Evolutionary conservation across 441 rosid genomes (phyloP).

Genomic region (Mallotus japonicus): DNA sequence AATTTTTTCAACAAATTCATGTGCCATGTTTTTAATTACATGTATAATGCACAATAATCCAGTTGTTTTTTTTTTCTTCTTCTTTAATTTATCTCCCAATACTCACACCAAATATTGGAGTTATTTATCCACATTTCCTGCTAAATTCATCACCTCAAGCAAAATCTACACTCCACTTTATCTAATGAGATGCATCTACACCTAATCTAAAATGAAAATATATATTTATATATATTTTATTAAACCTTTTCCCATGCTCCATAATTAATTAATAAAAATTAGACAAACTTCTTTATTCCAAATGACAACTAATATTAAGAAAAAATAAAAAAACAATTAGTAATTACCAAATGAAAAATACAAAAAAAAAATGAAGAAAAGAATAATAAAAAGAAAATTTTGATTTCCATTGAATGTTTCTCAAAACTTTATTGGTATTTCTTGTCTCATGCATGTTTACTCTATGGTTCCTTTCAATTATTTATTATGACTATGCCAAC

Average conservation of each 20-base stretch:
- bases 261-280: background rate
- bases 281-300: background rate
- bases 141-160: background rate
- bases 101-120: background rate
- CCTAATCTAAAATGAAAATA: conserved; percentile 8
- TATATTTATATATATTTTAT: background rate
- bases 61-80: background rate
- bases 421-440: conserved; percentile 7
- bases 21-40: conserved; percentile 24
- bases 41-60: conserved; percentile 13
- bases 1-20: conserved; percentile 28
- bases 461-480: conserved; percentile 18
- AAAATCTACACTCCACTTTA: background rate
- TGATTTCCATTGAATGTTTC: background rate
- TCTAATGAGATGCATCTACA: background rate
- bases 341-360: conserved; percentile 9
- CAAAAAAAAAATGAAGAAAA: background rate
- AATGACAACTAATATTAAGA: conserved; percentile 10
- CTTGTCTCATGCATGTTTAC: background rate
- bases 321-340: background rate
- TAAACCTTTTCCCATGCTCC: background rate
- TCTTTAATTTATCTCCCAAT: too few species aligned
- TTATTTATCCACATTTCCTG: background rate
- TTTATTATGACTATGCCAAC: conserved; percentile 29
- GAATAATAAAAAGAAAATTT: background rate